Conservation (phyloP, 2,329 filamentous ascomycete genomes). For the Nigrospora oryzae region DNA sequence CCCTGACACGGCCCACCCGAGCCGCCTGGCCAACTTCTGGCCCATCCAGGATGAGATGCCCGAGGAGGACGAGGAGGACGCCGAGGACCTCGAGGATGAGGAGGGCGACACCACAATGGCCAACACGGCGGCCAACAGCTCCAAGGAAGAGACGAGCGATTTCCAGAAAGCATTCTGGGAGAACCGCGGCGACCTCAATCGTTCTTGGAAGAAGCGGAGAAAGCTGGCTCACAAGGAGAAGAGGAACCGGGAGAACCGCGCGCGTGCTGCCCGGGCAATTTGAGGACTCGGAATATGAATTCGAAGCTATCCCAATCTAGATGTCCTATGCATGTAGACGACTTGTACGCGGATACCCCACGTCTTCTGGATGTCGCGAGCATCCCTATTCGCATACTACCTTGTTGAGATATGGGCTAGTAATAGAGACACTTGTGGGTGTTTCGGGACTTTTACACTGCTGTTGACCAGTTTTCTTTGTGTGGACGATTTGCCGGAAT, state of each 20-base stretch:
- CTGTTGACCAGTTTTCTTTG: no score
- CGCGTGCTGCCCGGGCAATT: conserved; percentile 36
- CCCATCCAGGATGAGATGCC: conserved; percentile 30
- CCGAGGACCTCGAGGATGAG: conserved; percentile 15
- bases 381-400: no score
- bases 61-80: conserved; percentile 35
- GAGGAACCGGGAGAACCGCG: conserved; percentile 56
- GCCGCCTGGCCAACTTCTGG: conserved; percentile 53
- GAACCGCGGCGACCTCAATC: conserved; percentile 54
- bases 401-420: no score
- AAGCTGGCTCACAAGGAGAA: conserved; percentile 59
- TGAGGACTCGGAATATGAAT: conserved; percentile 7
- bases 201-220: conserved; percentile 57
- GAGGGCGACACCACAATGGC: conserved; percentile 11
- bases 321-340: no score
- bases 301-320: no score
- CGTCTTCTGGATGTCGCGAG: no score
- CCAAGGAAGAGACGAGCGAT: conserved; percentile 26
- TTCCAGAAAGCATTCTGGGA: conserved; percentile 65
- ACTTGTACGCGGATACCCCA: no score
- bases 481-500: no score
- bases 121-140: background rate
- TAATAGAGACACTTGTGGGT: no score
- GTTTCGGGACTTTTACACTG: no score
- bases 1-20: conserved; percentile 80